Base-by-base conservation (phyloP, 768 basidiomycete species). In the Leucocoprinus sp. region DNA sequence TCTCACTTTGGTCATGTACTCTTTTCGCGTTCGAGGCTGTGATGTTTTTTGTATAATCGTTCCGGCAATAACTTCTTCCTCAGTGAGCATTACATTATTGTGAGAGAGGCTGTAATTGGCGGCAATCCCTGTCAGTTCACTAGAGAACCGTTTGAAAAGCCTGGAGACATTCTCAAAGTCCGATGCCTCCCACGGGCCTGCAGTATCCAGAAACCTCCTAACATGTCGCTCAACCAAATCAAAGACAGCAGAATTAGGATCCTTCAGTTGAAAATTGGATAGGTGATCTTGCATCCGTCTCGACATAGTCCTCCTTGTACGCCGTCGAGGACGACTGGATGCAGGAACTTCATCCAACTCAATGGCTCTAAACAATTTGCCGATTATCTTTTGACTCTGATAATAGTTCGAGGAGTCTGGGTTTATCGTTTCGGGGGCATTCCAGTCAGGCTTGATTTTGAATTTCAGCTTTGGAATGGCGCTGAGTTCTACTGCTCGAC, bases 21-120 rank as follows among this genome's bases (percentile, higher is more conserved):
- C 74, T 48, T 61, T 69, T 18, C 80, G 67, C 47, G 64, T 68
- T 7, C 76, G 67, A 9, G 72, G 71, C 52, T 83, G 78, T 0
- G 78, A 74, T 9, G 68, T 75, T 48, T 80, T 79, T 15, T 80
- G 78, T 0, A 74, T 64, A 48, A 84, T 84, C 0, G 82, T 82
- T 0, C 84, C 83, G 14, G 83, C 58, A 2, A 80, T 60, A 0
- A 72, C 78, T 57, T 84, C 84, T 55, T 76, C 80, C 53, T 84
- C 81, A 8, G 72, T 73, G 1, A 83, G 61, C 42, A 65, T 63
- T 1, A 66, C 62, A 2, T 58, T 61, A 22, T 63, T 66, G n/a
- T 57, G 53, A 2, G 72, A 75, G 0, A 81, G 60, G 1, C 71
- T 70, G 56, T 75, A 63, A 12, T 63, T 57, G 23, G 62, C 54